Base-by-base conservation (phyloP, 2,329 filamentous ascomycete species). In the Scedosporium apiospermum region DNA sequence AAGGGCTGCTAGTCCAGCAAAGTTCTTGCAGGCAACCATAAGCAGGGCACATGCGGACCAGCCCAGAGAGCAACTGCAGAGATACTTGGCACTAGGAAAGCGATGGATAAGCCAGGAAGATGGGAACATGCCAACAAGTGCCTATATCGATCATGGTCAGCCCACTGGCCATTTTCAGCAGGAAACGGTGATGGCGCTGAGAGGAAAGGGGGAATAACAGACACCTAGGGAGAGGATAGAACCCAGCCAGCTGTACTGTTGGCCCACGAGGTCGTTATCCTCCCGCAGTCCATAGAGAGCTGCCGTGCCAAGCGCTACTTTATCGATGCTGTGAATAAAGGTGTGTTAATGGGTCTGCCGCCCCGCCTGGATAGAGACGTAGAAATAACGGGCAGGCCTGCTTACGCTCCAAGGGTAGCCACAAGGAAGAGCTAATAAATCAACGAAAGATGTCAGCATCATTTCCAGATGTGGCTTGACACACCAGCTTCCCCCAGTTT, bases 21-120 rank as follows among this genome's bases (percentile, higher is more conserved):
- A 82, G 61, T 73, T 75, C 6, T 69, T 68, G 12, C 71, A 76
- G 0, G 74, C 73, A 0, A 78, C 77, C 0, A 77, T 78, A 18
- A 74, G 68, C 55, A 70, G 78, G 74, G 18, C 80, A 67, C 5
- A 80, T 73, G 1, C 63, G 49, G 0, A 74, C 75, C 75, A 58
- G 5, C 57, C 57, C 9, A 58, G 10, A 26, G 57, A 58, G 57
- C 57, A 58, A 14, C 5, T 10, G 5, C 18, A 34, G 26, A 58
- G 57, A 16, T 58, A 58, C 18, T 58, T 58, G 0, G 69, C 70
- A 51, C 72, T 74, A 1, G 74, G 71, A 27, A 58, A 21, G 16
- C 57, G 57, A 30, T 58, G 57, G 23, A 58, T 58, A 3, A 58
- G 18, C 57, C 57, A 58, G 10, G 57, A 34, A 12, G 57, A 58